A percentile compares a stretch with the other conserved stretches of the same genome.
Conservation (phyloP, 2,329 filamentous ascomycete genomes). For the Bretziella fagacearum region DNA sequence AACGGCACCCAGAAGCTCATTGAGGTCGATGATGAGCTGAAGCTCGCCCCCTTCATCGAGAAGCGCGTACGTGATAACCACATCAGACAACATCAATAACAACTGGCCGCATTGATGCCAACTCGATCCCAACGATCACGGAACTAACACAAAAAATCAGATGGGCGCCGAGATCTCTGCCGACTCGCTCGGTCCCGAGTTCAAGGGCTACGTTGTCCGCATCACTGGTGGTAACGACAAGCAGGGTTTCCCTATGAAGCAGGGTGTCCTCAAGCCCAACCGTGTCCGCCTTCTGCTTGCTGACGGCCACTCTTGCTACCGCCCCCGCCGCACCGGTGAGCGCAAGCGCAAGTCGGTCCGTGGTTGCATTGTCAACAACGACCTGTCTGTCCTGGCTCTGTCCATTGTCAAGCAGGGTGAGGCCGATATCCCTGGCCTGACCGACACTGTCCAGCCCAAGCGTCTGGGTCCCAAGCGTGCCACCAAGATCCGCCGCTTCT, state of each 20-base stretch:
- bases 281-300: slow-evolving; percentile 94
- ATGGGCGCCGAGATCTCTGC: slow-evolving; percentile 86
- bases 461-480: slow-evolving; percentile 98
- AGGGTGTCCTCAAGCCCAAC: slow-evolving; percentile 97
- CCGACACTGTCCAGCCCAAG: slow-evolving; percentile 97
- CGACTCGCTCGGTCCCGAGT: slow-evolving; percentile 94
- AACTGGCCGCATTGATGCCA: slow-evolving; percentile 17
- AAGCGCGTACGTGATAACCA: slow-evolving; percentile 52
- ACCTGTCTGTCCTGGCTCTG: slow-evolving; percentile 88
- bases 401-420: slow-evolving; percentile 98
- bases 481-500: slow-evolving; percentile 99
- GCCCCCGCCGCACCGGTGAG: slow-evolving; percentile 91
- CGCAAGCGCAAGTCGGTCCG: slow-evolving; percentile 99
- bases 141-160: slow-evolving; percentile 23
- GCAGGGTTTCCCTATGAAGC: slow-evolving; percentile 99
- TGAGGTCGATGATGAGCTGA: slow-evolving; percentile 98
- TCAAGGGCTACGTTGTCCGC: slow-evolving; percentile 99
- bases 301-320: slow-evolving; percentile 98
- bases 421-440: slow-evolving; percentile 80
- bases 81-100: slow-evolving; percentile 19
- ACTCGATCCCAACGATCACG: slow-evolving; percentile 10
- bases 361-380: slow-evolving; percentile 94
- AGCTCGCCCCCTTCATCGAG: slow-evolving; percentile 97
- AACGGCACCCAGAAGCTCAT: slow-evolving; percentile 99
- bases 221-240: slow-evolving; percentile 99